Evolutionary conservation across 2,329 filamentous ascomycete species (phyloP), one percentile per base, ranked within the genome.

Genomic region (Botrytis paeoniae): DNA sequence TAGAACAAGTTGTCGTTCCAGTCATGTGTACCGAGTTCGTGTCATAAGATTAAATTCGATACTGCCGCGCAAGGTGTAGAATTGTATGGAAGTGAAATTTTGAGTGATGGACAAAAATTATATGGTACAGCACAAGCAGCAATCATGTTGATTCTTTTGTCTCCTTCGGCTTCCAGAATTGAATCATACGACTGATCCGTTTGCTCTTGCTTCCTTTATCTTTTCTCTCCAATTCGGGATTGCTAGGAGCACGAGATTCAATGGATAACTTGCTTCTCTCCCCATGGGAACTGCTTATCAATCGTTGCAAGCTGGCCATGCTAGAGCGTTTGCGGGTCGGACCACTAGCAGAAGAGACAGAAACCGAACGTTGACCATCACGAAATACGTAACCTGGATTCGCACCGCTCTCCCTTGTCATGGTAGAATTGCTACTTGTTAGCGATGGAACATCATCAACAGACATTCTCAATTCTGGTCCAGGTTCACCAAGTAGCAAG

Each of bases 341-440:
- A 74, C 91, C 91, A 4, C 88, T 86, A 18, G 86, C 85, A 20
- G 87, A 87, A 2, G 88, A 89, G 41, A 91, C 87, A 0, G 89
- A 91, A 8, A 88, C 86, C 0, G 89, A 89, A 6, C 89, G 86
- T 76, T 90, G 87, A 32, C 89, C 86, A 64, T 85, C 85, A 12
- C 85, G 85, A 75, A 87, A 84, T 48, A 86, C 84, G 75, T 84
- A 84, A 78, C 81, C 82, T 73, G 82, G 81, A 74, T 81, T 79
- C 62, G 86, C 86, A 51, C 84, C 84, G 77, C 91, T 92, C 76
- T 93, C 90, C 63, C 89, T 87, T 10, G 91, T 87, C 88, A 91
- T 93, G 16, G 91, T 93, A 16, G 93, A 94, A 77, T 91, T 90
- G 79, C 91, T 93, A 79, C 91, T 94, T 1, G 91, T 93, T 76